These are phyloP conservation scores for Podila epigama DNA, from an alignment of 192 early-diverging fungal species.

Conservation along the genomic window DNA sequence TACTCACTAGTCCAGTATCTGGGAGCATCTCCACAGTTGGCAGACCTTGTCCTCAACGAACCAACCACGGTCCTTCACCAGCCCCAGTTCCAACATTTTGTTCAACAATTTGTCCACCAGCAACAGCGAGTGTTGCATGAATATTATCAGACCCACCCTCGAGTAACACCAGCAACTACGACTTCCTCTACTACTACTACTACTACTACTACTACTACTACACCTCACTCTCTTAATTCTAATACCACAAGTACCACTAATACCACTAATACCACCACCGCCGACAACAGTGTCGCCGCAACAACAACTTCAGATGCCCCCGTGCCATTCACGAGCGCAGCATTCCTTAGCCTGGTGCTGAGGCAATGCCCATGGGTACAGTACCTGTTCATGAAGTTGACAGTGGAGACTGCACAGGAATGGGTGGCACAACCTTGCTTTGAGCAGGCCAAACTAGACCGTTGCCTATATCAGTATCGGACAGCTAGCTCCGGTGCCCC, in stretches of 20 bases:
- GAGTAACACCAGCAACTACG: neutral
- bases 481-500: slow-evolving; percentile 28
- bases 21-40: slow-evolving; percentile 4
- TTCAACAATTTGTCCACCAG: slow-evolving; percentile 11
- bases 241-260: too few relatives aligned
- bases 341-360: slow-evolving; percentile 21
- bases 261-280: too few relatives aligned
- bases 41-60: slow-evolving; percentile 37
- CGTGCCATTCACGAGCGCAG: slow-evolving; percentile 16
- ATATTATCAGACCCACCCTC: neutral
- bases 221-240: neutral
- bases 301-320: neutral
- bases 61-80: slow-evolving; percentile 35
- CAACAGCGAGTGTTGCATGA: neutral
- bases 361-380: slow-evolving; percentile 20
- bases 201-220: neutral
- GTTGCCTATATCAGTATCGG: slow-evolving; percentile 37
- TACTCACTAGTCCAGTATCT: slow-evolving; percentile 32
- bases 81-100: slow-evolving; percentile 30
- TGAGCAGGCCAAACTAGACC: slow-evolving; percentile 20
- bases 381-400: slow-evolving; percentile 46
- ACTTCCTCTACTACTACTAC: neutral
- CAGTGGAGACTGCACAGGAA: slow-evolving; percentile 42
- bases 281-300: neutral
- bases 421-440: slow-evolving; percentile 44